Base-by-base conservation (phyloP, 2,329 filamentous ascomycete genomes). In the Fusarium sp. region DNA sequence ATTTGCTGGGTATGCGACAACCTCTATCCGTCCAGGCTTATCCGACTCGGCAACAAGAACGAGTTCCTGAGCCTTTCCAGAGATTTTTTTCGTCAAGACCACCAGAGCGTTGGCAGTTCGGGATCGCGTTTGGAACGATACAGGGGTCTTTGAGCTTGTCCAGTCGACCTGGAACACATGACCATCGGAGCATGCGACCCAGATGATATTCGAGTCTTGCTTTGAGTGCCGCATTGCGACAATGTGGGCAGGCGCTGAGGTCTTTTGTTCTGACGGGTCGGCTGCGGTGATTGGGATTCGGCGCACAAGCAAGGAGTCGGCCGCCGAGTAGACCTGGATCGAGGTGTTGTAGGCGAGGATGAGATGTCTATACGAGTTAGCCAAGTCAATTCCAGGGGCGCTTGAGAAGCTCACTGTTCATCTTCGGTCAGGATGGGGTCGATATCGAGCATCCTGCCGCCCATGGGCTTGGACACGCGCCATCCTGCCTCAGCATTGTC, bases 301-400 rank as follows among this genome's bases (percentile, higher is more conserved):
- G 74, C 94, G 91, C 53, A 94, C 86, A 24, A 97, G 89, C 58
- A 97, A 89, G 2, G 96, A 98, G 63, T 94, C 95, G 72, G 90
- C 86, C 33, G 94, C 90, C 2, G 93, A 93, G 82, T 96, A 97
- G 29, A 98, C 88, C 80, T 95, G 93, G 62, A 98, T 86, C 11
- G 92, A 92, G 31, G 90, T 92, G 69, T 91, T 89, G 78, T 94
- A 94, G 35, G 92, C 90, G 64, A 97, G 81, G 66, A 98, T 91
- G 42, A 98, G 81, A 82, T 92, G 88, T 79, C 94, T 94, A 49
- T 17, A 38, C 12, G 66, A 40, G 60, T 79, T 46, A 79, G 75
- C 51, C 35, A 57, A 17, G 49, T 5, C 40, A 42, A 33, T 40
- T 29, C 6, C 20, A n/a, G 31, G 12, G 11, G n/a, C 10, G 20